These are phyloP conservation scores for Ilyonectria mors-panacis DNA, from an alignment of 2,329 filamentous ascomycete genomes.

Conservation along the genomic window DNA sequence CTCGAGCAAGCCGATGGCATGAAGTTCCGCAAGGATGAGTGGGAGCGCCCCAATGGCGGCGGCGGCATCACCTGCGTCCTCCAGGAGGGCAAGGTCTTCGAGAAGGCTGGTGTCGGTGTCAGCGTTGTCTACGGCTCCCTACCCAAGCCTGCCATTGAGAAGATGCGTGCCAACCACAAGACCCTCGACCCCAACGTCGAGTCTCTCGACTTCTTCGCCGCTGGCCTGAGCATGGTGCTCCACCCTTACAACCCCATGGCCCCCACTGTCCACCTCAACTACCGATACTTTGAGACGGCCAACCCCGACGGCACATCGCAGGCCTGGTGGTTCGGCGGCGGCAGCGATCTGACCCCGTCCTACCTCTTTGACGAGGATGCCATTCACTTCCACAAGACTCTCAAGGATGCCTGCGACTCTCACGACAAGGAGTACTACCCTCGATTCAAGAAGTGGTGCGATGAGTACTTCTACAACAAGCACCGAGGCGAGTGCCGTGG, in stretches of 20 bases:
- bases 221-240: slow-evolving; percentile 91
- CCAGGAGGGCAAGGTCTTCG: slow-evolving; percentile 96
- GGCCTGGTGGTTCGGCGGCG: slow-evolving; percentile 98
- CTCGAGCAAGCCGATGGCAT: slow-evolving; percentile 88
- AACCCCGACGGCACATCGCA: slow-evolving; percentile 85
- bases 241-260: slow-evolving; percentile 97
- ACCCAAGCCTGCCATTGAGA: slow-evolving; percentile 87
- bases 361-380: slow-evolving; percentile 98
- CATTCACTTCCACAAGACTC: slow-evolving; percentile 93
- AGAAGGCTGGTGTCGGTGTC: slow-evolving; percentile 97
- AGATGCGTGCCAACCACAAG: slow-evolving; percentile 97
- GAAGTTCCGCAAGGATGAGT: slow-evolving; percentile 87
- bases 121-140: slow-evolving; percentile 95
- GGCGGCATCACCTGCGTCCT: slow-evolving; percentile 95
- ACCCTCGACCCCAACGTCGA: slow-evolving; percentile 85
- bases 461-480: slow-evolving; percentile 96
- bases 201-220: slow-evolving; percentile 93
- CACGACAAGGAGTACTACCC: slow-evolving; percentile 95
- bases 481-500: slow-evolving; percentile 90
- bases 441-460: slow-evolving; percentile 98
- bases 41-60: slow-evolving; percentile 89
- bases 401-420: slow-evolving; percentile 93
- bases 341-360: slow-evolving; percentile 91
- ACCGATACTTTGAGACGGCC: slow-evolving; percentile 97
- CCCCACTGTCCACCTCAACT: slow-evolving; percentile 97